Conservation (phyloP, 2,329 filamentous ascomycete species). For the Neopestalotiopsis sp. region DNA sequence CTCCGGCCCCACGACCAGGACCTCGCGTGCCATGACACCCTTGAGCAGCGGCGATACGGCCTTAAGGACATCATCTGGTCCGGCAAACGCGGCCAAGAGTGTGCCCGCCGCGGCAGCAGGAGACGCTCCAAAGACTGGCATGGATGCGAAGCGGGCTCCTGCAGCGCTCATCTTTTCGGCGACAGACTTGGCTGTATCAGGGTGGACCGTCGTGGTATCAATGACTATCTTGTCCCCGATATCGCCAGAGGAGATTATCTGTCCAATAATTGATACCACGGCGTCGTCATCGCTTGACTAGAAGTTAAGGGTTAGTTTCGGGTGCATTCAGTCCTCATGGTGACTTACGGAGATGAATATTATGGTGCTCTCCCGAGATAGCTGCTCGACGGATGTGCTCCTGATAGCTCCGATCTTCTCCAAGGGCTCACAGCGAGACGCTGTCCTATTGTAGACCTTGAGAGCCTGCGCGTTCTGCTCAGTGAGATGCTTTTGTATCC, state of each 20-base stretch:
- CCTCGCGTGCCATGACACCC: slow-evolving; percentile 46
- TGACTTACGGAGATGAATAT: neutral
- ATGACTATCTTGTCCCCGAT: slow-evolving; percentile 48
- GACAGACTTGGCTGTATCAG: slow-evolving; percentile 43
- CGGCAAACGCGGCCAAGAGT: slow-evolving; percentile 53
- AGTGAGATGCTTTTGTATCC: slow-evolving; percentile 50
- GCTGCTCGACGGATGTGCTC: slow-evolving; percentile 21
- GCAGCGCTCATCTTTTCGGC: slow-evolving; percentile 33
- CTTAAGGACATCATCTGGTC: slow-evolving; percentile 41
- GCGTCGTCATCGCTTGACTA: slow-evolving; percentile 50
- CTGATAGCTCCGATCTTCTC: slow-evolving; percentile 34
- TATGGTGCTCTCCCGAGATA: neutral
- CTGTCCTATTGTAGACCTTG: slow-evolving; percentile 51
- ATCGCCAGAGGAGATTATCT: slow-evolving; percentile 29
- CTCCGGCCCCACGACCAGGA: slow-evolving; percentile 49
- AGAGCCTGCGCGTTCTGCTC: slow-evolving; percentile 33
- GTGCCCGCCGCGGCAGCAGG: slow-evolving; percentile 51
- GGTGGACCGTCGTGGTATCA: slow-evolving; percentile 58
- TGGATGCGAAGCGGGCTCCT: slow-evolving; percentile 46
- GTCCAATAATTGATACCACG: slow-evolving; percentile 37
- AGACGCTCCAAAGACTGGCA: slow-evolving; percentile 57
- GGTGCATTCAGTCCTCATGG: neutral
- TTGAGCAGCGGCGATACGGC: slow-evolving; percentile 44
- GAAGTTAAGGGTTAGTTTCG: slow-evolving; percentile 20
- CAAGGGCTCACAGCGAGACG: slow-evolving; percentile 47